A percentile compares a stretch with the other conserved stretches of the same genome.
These are phyloP conservation scores for Hypericum perforatum DNA, from an alignment of 345 rosid genomes.

Conservation along the genomic window DNA sequence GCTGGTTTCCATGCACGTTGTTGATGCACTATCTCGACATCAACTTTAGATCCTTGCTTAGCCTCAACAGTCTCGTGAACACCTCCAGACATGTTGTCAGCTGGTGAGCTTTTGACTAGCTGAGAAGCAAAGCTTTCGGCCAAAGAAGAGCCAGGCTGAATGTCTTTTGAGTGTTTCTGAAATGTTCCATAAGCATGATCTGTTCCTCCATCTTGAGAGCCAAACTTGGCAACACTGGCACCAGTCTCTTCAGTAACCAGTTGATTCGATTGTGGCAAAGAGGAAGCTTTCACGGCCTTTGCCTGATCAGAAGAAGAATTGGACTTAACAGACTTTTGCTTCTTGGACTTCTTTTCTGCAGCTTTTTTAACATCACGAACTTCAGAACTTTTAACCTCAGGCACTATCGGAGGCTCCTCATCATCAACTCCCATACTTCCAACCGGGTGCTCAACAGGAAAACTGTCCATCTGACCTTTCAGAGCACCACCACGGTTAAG, in stretches of 20 bases:
- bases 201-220: constrained; percentile 13
- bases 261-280: constrained; percentile 35
- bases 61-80: constrained; percentile 28
- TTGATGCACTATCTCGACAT: constrained; percentile 23
- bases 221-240: constrained; percentile 24
- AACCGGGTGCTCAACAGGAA: constrained; percentile 18
- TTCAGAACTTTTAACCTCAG: constrained; percentile 43
- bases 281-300: constrained; percentile 35
- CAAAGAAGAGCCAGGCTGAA: constrained; percentile 19
- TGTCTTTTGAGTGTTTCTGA: constrained; percentile 19
- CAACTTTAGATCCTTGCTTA: constrained; percentile 24
- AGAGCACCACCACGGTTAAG: constrained; percentile 14
- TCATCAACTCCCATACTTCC: constrained; percentile 26
- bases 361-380: constrained; percentile 45
- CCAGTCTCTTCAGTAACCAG: constrained; percentile 30
- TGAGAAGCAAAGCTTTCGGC: constrained; percentile 28
- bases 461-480: constrained; percentile 20
- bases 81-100: constrained; percentile 16
- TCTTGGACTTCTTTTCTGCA: constrained; percentile 77
- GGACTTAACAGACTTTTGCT: constrained; percentile 54
- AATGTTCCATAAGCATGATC: constrained; percentile 17
- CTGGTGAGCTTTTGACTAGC: constrained; percentile 19
- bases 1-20: constrained; percentile 95
- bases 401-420: constrained; percentile 19
- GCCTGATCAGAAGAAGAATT: constrained; percentile 40